Evolutionary conservation across 1,284 basidiomycete genomes (phyloP), one percentile per base, ranked within the genome.

Genomic region (Naganishia liquefaciens): DNA sequence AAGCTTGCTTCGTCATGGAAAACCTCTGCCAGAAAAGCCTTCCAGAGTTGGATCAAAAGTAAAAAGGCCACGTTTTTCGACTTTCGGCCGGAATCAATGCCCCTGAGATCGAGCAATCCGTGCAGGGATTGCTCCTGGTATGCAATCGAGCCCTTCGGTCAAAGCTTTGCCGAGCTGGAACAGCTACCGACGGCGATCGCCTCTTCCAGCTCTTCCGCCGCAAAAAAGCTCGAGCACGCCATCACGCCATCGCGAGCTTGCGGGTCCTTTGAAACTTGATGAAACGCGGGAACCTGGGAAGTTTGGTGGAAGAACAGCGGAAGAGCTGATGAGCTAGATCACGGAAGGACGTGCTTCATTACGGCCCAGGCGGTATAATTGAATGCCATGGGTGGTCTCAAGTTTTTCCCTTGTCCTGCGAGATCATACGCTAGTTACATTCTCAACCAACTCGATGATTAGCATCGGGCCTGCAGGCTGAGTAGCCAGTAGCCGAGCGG

Each of bases 201-300:
- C 27, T 50, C 44, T 15, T 15, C 21, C 46, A 27, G 55, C 21
- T 52, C 51, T 30, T 11, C 21, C 25, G 55, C 33, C 33, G 33
- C 33, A 37, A 37, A 60, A 58, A 50, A 50, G 57, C 57, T 39
- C 54, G 57, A 47, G 43, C 44, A 47, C n/a, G 55, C 43, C 37
- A 58, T 47, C 55, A 46, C 55, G 55, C 44, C 39, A 42, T 54
- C 37, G 17, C 21, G 39, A 15, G 21, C 43, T n/a, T 7, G n/a
- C 19, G 43, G 33, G 46, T 47, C 23, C 49, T 51, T 30, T 51
- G 49, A 51, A 51, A 42, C 39, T 39, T 40, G 23, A 3, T 54
- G 53, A 42, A 54, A 54, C 53, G 25, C 49, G 13, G 13, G 37
- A 37, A 33, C 33, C n/a, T n/a, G n/a, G n/a, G n/a, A n/a, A n/a